Conservation (phyloP, 371 early-diverging fungal genomes). For the Sporodiniella umbellata region DNA sequence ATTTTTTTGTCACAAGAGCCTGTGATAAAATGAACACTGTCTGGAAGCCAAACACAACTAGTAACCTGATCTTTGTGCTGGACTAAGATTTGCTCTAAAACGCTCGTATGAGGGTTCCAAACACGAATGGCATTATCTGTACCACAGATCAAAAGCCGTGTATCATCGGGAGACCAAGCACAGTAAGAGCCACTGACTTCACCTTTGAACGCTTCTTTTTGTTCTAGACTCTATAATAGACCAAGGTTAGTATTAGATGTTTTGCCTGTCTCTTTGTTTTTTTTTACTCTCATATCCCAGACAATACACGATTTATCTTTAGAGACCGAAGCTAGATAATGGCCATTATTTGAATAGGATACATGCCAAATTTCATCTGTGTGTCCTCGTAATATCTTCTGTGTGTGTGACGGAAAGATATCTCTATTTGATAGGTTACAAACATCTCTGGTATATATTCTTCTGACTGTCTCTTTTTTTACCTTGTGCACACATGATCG, state of each 20-base stretch:
- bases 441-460: not conserved
- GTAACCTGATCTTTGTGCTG: constrained; percentile 74
- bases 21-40: constrained; percentile 72
- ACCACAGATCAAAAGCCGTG: constrained; percentile 72
- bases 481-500: constrained; percentile 80
- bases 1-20: constrained; percentile 76
- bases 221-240: constrained; percentile 31
- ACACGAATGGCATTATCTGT: constrained; percentile 73
- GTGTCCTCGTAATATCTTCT: constrained; percentile 73
- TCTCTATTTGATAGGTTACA: not conserved
- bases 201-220: constrained; percentile 30
- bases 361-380: constrained; percentile 95
- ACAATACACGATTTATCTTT: constrained; percentile 84
- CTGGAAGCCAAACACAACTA: constrained; percentile 83
- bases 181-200: constrained; percentile 74
- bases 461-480: constrained; percentile 6
- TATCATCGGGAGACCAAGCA: constrained; percentile 90
- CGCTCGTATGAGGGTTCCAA: constrained; percentile 78
- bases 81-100: constrained; percentile 42
- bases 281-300: constrained; percentile 73
- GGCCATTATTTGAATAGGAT: constrained; percentile 84
- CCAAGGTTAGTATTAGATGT: too few relatives aligned
- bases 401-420: constrained; percentile 40
- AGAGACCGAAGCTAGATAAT: constrained; percentile 86
- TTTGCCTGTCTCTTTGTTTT: constrained; percentile 7